Evolutionary conservation across 2,329 filamentous ascomycete species (phyloP).

Genomic region (Penicillium freii): DNA sequence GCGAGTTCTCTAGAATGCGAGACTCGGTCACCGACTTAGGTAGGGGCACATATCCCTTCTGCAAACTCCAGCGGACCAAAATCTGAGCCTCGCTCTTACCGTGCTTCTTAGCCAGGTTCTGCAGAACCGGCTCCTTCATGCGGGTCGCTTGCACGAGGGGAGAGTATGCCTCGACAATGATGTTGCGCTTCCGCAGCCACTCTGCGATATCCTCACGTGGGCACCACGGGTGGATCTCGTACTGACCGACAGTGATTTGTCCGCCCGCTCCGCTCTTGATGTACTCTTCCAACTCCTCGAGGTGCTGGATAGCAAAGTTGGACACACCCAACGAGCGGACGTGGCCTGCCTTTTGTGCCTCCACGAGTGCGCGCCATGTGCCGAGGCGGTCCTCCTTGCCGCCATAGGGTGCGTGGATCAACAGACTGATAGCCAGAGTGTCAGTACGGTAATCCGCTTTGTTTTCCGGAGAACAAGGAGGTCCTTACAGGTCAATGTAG

Average conservation of each 20-base stretch:
- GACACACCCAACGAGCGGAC: slow-evolving; percentile 44
- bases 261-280: slow-evolving; percentile 52
- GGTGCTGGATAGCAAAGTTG: slow-evolving; percentile 42
- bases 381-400: slow-evolving; percentile 40
- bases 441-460: neutral
- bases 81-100: slow-evolving; percentile 59
- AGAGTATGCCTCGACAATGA: slow-evolving; percentile 60
- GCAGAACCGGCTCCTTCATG: slow-evolving; percentile 54
- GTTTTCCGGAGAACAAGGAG: neutral
- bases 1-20: slow-evolving; percentile 60
- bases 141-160: slow-evolving; percentile 48
- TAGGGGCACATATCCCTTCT: slow-evolving; percentile 61
- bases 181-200: slow-evolving; percentile 67
- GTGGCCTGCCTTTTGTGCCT: slow-evolving; percentile 40
- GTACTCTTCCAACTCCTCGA: slow-evolving; percentile 43
- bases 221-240: slow-evolving; percentile 88
- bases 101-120: slow-evolving; percentile 55
- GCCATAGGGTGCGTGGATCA: slow-evolving; percentile 43
- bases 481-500: slow-evolving; percentile 63
- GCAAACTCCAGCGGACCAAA: slow-evolving; percentile 60
- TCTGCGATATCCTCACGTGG: slow-evolving; percentile 72
- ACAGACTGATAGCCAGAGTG: slow-evolving; percentile 26
- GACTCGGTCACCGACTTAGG: slow-evolving; percentile 61
- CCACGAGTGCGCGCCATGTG: slow-evolving; percentile 42
- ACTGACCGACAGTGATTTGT: slow-evolving; percentile 78